Conservation (phyloP, 148 eudicot species). For the Linanthus parryae region DNA sequence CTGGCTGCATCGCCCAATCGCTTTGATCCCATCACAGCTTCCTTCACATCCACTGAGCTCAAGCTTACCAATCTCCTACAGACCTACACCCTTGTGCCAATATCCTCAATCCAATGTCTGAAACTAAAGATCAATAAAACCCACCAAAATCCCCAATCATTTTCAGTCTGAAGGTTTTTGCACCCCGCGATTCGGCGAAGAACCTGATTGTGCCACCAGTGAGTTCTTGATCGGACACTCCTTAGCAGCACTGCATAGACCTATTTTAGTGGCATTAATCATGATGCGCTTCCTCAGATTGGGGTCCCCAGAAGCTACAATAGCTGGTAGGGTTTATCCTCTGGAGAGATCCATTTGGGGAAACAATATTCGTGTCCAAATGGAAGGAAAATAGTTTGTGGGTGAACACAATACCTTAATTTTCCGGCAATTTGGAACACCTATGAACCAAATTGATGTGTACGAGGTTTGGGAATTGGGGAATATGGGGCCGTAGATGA, state of each 20-base stretch:
- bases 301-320: constrained; percentile 54
- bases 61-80: constrained; percentile 75
- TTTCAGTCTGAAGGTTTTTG: constrained; percentile 71
- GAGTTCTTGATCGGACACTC: constrained; percentile 72
- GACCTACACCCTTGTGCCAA: constrained; percentile 98
- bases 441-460: constrained; percentile 52
- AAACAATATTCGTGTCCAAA: constrained; percentile 34
- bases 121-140: constrained; percentile 51
- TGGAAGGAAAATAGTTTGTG: constrained; percentile 38
- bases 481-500: constrained; percentile 47
- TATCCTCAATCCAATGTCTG: constrained; percentile 87
- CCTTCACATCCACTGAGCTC: constrained; percentile 86
- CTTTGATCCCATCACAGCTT: constrained; percentile 87
- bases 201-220: constrained; percentile 50
- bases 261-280: constrained; percentile 55
- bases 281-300: constrained; percentile 62
- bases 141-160: constrained; percentile 61
- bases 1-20: constrained; percentile 84
- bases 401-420: constrained; percentile 54
- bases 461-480: constrained; percentile 56
- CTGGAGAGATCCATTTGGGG: constrained; percentile 19
- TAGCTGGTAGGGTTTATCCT: constrained; percentile 31
- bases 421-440: constrained; percentile 27
- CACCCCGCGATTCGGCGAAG: constrained; percentile 57
- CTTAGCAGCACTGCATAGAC: constrained; percentile 53